Evolutionary conservation across 2,329 filamentous ascomycete species (phyloP), one percentile per base, ranked within the genome.

Genomic region (Verticillium zaregamsianum): DNA sequence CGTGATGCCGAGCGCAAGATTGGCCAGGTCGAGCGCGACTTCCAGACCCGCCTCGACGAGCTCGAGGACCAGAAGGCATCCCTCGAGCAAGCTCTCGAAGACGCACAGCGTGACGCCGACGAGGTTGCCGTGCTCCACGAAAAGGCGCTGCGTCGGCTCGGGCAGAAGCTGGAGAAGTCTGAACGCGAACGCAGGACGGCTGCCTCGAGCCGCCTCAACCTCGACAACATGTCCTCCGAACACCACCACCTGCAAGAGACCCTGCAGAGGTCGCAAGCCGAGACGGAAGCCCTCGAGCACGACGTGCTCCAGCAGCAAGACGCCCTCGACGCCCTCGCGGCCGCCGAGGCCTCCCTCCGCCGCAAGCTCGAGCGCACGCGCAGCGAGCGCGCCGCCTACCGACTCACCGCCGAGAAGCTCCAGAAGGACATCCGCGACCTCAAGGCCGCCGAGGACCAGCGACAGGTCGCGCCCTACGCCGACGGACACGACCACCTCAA

Each of bases 291-390:
- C 37, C 80, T 95, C n/a, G 88, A 91, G 67, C 82, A 91, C 62
- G 87, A 91, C 69, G 81, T 95, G 32, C 80, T 83, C 6, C 86
- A 90, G 69, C 87, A 90, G 64, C 88, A 92, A 61, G 80, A 85
- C 61, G 82, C 86, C 15, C 84, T 93, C 57, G 83, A 85, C 49
- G 74, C 79, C 35, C 78, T 87, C 32, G 75, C 79, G 37, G 77
- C 77, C 15, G 82, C 83, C n/a, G 86, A 90, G 68, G 77, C 79
- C 23, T 79, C 85, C 11, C 80, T 91, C 17, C 82, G 86, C 11
- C 78, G 80, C 60, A 91, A 93, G 67, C 82, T 96, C 23, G 86
- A 90, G 62, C 84, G 88, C 58, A 85, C 86, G 4, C 88, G 89
- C 31, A 86, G 86, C 68, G 88, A 92, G 70, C 82, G 87, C 28